A percentile compares a stretch with the other conserved stretches of the same genome.
Evolutionary conservation across 1,284 basidiomycete species (phyloP).

Genomic region (Trichosporon ovoides): DNA sequence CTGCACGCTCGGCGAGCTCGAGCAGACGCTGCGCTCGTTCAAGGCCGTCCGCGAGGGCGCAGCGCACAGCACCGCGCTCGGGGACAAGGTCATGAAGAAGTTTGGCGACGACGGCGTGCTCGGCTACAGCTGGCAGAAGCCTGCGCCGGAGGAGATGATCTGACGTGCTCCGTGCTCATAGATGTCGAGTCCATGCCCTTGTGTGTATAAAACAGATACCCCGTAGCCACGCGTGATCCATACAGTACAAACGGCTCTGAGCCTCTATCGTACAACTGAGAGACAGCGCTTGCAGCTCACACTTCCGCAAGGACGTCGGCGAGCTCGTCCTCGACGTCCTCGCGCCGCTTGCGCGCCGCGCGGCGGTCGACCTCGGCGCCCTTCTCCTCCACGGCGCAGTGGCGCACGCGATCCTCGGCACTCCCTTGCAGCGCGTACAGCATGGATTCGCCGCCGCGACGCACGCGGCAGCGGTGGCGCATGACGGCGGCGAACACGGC

Average conservation of each 20-base stretch:
- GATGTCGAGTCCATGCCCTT: background rate
- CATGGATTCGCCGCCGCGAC: slow-evolving; percentile 27
- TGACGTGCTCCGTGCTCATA: background rate
- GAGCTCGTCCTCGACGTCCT: slow-evolving; percentile 25
- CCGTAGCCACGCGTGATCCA: background rate
- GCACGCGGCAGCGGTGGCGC: slow-evolving; percentile 30
- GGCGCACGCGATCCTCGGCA: slow-evolving; percentile 22
- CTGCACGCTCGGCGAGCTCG: slow-evolving; percentile 51
- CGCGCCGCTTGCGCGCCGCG: slow-evolving; percentile 5
- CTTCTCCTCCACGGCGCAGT: slow-evolving; percentile 3
- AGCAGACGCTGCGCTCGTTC: slow-evolving; percentile 69
- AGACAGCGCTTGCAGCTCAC: background rate
- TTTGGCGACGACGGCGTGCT: slow-evolving; percentile 56
- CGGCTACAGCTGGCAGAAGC: slow-evolving; percentile 50
- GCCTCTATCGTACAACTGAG: background rate
- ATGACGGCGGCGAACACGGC: slow-evolving; percentile 32
- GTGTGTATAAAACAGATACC: background rate
- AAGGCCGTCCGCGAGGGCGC: slow-evolving; percentile 49
- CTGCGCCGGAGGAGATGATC: slow-evolving; percentile 14
- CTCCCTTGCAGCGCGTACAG: slow-evolving; percentile 34
- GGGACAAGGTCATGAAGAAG: slow-evolving; percentile 52
- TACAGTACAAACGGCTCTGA: background rate
- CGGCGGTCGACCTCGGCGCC: slow-evolving; percentile 1
- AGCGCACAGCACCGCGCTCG: slow-evolving; percentile 49
- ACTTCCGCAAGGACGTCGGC: slow-evolving; percentile 20